A percentile compares a stretch with the other conserved stretches of the same genome.
These are phyloP conservation scores for Penicillium vulpinum DNA, from an alignment of 2,329 filamentous ascomycete species.

Conservation along the genomic window DNA sequence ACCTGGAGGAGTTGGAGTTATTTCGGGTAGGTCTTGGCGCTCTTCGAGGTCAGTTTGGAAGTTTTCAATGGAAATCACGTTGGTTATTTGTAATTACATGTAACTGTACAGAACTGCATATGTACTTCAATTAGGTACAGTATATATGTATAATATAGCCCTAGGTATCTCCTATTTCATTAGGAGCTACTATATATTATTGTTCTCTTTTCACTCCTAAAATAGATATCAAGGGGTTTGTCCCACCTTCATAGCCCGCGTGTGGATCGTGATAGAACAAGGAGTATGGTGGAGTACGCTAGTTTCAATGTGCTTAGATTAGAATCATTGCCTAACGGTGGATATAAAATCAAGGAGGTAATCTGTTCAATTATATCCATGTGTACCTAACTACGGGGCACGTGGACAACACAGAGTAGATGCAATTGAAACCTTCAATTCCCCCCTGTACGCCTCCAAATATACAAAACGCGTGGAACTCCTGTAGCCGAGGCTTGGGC, in stretches of 20 bases:
- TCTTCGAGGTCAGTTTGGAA: not conserved
- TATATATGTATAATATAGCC: not conserved
- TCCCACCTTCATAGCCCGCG: slow-evolving; percentile 26
- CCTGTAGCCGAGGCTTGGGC: slow-evolving; percentile 17
- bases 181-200: too few species aligned
- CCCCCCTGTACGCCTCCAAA: slow-evolving; percentile 9
- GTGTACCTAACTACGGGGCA: not conserved
- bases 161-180: not conserved
- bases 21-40: slow-evolving; percentile 24
- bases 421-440: slow-evolving; percentile 3
- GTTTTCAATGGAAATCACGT: not conserved
- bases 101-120: too few species aligned
- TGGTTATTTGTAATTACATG: not conserved
- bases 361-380: not conserved
- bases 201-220: not conserved
- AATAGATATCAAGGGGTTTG: slow-evolving; percentile 13
- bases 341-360: not conserved
- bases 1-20: slow-evolving; percentile 16
- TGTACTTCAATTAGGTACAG: too few species aligned
- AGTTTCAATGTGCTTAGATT: slow-evolving; percentile 20
- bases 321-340: slow-evolving; percentile 10
- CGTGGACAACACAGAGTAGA: not conserved
- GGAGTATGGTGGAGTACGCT: slow-evolving; percentile 24
- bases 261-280: slow-evolving; percentile 24
- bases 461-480: slow-evolving; percentile 16